A percentile compares a stretch with the other conserved stretches of the same genome.
Evolutionary conservation across 495 filamentous ascomycete species (phyloP).

Genomic region (Penicillium verhagenii): DNA sequence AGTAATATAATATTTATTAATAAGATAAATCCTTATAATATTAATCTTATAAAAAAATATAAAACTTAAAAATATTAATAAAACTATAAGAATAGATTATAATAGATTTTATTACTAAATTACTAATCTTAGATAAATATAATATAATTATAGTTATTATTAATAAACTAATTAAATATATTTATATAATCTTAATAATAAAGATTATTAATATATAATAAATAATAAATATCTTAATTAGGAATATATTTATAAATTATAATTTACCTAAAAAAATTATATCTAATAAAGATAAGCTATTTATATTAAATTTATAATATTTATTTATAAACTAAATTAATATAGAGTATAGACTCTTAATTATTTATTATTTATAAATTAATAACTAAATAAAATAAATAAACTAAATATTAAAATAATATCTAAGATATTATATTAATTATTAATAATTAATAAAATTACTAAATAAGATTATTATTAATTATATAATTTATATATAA

Average conservation of each 20-base stretch:
- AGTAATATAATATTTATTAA: no score
- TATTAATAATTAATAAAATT: conserved; percentile 7
- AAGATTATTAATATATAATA: not conserved
- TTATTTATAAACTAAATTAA: not conserved
- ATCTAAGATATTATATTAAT: conserved; percentile 6
- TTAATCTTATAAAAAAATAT: no score
- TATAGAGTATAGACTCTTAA: not conserved
- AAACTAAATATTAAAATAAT: conserved; percentile 5
- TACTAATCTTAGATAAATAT: not conserved
- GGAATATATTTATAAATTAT: not conserved
- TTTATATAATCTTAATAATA: not conserved
- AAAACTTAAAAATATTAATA: no score
- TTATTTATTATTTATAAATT: not conserved
- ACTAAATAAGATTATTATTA: conserved; percentile 3
- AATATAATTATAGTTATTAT: not conserved
- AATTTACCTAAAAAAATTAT: not conserved
- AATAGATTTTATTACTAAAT: not conserved
- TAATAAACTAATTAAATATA: not conserved
- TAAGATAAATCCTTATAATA: no score
- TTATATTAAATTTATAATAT: not conserved
- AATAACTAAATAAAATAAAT: conserved; percentile 6
- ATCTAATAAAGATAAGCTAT: conserved; percentile 6
- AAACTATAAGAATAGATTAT: not conserved
- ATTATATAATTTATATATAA: conserved; percentile 10
- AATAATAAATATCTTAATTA: not conserved